Evolutionary conservation across 257 asterid species (phyloP).

Genomic region (Nicotiana knightiana): DNA sequence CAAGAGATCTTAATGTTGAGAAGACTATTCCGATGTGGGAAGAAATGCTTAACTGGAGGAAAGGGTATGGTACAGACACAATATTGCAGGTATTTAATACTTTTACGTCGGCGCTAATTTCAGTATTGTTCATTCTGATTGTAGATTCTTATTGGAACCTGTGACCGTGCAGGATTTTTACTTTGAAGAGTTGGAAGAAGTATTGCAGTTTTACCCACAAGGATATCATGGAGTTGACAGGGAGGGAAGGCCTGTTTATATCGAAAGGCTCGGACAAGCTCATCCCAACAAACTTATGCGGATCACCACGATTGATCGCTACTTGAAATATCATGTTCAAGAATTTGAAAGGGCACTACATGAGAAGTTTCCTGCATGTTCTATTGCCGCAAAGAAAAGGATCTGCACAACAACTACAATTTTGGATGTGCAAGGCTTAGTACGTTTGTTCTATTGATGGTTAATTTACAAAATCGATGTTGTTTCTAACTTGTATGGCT

Average conservation of each 20-base stretch:
- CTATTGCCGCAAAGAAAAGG: conserved; percentile 77
- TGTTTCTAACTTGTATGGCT: neutral
- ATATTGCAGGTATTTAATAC: conserved; percentile 62
- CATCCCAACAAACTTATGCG: conserved; percentile 74
- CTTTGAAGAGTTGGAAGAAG: conserved; percentile 82
- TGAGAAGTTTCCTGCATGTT: conserved; percentile 93
- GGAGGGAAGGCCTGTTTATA: conserved; percentile 95
- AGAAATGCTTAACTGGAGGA: conserved; percentile 94
- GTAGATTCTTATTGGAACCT: neutral
- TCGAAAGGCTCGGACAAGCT: conserved; percentile 93
- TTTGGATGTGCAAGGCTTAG: conserved; percentile 97
- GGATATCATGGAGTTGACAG: conserved; percentile 98
- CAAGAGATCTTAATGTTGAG: conserved; percentile 63
- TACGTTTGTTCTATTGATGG: conserved; percentile 30
- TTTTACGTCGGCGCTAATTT: neutral
- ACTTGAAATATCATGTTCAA: conserved; percentile 83
- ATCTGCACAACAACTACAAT: conserved; percentile 80
- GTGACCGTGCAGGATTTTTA: conserved; percentile 55
- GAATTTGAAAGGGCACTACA: conserved; percentile 82
- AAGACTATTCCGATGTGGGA: conserved; percentile 87
- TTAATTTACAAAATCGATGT: neutral
- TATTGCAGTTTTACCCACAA: conserved; percentile 85
- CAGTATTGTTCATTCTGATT: neutral
- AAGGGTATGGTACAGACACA: conserved; percentile 78
- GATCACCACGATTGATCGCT: conserved; percentile 72